Evolutionary conservation across 805 yeast species (phyloP).

Genomic region (Teunomyces barrocoloradensis): DNA sequence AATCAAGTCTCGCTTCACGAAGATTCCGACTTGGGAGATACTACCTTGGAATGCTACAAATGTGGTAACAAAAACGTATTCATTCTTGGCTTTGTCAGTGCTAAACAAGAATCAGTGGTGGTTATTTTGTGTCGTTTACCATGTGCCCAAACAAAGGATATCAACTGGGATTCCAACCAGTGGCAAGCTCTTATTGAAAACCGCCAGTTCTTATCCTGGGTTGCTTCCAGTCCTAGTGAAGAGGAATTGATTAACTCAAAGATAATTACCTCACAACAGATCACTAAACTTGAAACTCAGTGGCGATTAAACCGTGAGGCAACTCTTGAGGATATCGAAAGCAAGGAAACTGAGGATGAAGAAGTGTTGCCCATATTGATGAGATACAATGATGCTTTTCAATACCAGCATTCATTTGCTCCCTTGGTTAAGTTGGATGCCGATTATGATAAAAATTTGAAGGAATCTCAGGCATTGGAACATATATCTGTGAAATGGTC

Average conservation of each 20-base stretch:
- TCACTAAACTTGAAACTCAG: slow-evolving; percentile 69
- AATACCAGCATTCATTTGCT: slow-evolving; percentile 80
- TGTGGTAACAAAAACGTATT: slow-evolving; percentile 84
- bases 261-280: slow-evolving; percentile 60
- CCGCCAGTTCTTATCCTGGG: slow-evolving; percentile 77
- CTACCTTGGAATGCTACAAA: slow-evolving; percentile 82
- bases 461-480: slow-evolving; percentile 75
- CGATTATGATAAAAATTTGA: slow-evolving; percentile 68
- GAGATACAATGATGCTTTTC: slow-evolving; percentile 78
- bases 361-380: slow-evolving; percentile 70
- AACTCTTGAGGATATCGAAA: slow-evolving; percentile 63
- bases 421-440: slow-evolving; percentile 83
- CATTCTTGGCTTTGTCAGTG: slow-evolving; percentile 80
- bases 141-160: slow-evolving; percentile 73
- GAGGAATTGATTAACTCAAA: slow-evolving; percentile 58
- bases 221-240: slow-evolving; percentile 67
- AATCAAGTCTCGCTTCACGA: slow-evolving; percentile 71
- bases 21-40: slow-evolving; percentile 83
- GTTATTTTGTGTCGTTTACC: slow-evolving; percentile 86
- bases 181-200: slow-evolving; percentile 88
- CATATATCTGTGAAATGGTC: slow-evolving; percentile 76
- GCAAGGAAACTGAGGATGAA: slow-evolving; percentile 47
- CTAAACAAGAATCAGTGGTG: slow-evolving; percentile 81
- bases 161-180: slow-evolving; percentile 81
- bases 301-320: slow-evolving; percentile 77